Conservation (phyloP, 768 basidiomycete genomes). For the Rhodotorula toruloides region DNA sequence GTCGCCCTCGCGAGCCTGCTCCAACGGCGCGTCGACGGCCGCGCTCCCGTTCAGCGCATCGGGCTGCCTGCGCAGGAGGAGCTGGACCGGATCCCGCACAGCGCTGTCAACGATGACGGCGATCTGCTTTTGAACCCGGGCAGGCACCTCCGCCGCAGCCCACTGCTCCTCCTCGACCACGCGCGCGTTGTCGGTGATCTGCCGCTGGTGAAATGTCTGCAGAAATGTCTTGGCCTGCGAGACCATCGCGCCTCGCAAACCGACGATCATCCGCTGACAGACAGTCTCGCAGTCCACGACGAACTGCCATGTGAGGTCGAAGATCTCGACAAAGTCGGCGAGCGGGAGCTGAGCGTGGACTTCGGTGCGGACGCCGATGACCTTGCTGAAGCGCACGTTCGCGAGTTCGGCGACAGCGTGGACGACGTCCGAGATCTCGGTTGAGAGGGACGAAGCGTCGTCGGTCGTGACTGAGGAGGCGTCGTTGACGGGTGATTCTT, state of each 20-base stretch:
- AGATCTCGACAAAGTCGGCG: slow-evolving; percentile 69
- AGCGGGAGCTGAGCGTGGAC: slow-evolving; percentile 69
- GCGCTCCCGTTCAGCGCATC: neutral
- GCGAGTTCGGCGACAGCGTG: slow-evolving; percentile 76
- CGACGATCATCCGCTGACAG: slow-evolving; percentile 85
- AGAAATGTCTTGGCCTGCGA: slow-evolving; percentile 85
- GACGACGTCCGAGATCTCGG: slow-evolving; percentile 70
- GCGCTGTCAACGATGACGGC: slow-evolving; percentile 74
- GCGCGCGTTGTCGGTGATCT: slow-evolving; percentile 74
- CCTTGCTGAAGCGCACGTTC: slow-evolving; percentile 71
- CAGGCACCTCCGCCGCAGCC: slow-evolving; percentile 70
- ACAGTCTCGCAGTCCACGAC: slow-evolving; percentile 81
- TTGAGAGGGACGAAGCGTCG: slow-evolving; percentile 44
- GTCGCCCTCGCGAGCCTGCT: neutral
- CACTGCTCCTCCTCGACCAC: slow-evolving; percentile 94
- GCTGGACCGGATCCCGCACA: slow-evolving; percentile 61
- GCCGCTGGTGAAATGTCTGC: slow-evolving; percentile 72
- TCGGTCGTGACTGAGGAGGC: slow-evolving; percentile 1
- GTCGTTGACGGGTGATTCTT: neutral
- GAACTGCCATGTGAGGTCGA: slow-evolving; percentile 82
- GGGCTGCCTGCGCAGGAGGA: slow-evolving; percentile 49
- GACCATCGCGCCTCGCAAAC: slow-evolving; percentile 76
- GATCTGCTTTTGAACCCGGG: slow-evolving; percentile 62
- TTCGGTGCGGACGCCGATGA: slow-evolving; percentile 70
- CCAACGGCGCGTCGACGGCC: slow-evolving; percentile 1